Evolutionary conservation across 352 stramenopile genomes (phyloP), one percentile per base, ranked within the genome.

Genomic region (Phytophthora colocasiae): DNA sequence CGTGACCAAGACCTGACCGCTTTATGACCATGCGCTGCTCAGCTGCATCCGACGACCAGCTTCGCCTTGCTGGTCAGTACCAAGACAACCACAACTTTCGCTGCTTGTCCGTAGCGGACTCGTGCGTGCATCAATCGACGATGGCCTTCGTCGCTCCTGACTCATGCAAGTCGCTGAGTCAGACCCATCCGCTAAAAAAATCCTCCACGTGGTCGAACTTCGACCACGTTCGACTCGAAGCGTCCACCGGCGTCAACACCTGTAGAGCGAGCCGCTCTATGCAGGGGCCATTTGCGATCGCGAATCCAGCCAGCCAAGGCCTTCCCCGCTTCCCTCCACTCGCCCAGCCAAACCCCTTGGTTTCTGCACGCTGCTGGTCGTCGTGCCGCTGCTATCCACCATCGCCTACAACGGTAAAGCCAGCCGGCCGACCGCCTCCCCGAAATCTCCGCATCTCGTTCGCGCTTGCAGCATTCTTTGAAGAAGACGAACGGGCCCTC

Each of bases 361-460:
- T 45, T 40, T 69, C 56, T 66, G 46, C 56, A 66, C 54, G 26
- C 32, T 38, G 5, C 29, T 31, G 46, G 61, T 51, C 31, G 32
- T 69, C 39, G 49, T 52, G 29, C 54, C 39, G 29, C 39, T 47
- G 12, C 62, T 53, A 48, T 58, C 61, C 11, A 46, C 31, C 50
- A 45, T 36, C 31, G 31, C 31, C 31, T 36, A n/a, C n/a, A 36
- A 36, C 31, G 9, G 31, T 36, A 45, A 43, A 43, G 4, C 46
- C 46, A 53, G 46, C 46, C 26, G 46, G 27, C 46, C 15, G 46
- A 58, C 27, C n/a, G 32, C 60, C 52, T 58, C 53, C 45, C 61
- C 56, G 63, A 70, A 70, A 70, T 66, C 55, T 60, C 47, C 32
- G 50, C 60, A 63, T 63, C 61, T 59, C 55, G 53, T 70, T 64